Base-by-base conservation (phyloP, 805 yeast genomes). In the Maudiozyma turicensis region DNA sequence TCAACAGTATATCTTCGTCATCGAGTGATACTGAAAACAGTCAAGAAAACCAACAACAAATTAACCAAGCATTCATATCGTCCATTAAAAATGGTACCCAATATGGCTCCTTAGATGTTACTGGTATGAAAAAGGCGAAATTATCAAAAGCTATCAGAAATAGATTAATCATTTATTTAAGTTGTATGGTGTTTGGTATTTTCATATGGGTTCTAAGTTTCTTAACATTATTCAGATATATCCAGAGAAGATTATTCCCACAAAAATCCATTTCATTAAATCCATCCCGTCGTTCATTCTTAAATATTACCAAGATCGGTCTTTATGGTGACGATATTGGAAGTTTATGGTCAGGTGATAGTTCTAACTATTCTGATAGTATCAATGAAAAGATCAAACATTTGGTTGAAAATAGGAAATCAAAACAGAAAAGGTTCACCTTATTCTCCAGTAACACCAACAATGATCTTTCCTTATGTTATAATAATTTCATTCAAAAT, bases 191-290 rank as follows among this genome's bases (percentile, higher is more conserved):
- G 5, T 10, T 31, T 15, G 45, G 35, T 13, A 44, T 38, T 8
- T 46, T 52, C 30, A 11, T 50, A 7, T 48, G 55, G 52, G 39
- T 52, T 1, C 11, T 20, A 26, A 13, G 33, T 7, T 48, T 44
- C 10, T 14, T 52, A 28, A 39, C 31, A 10, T 28, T 37, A 4
- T 46, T 40, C 37, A 46, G 28, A 6, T 14, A 35, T 26, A 40
- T 45, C 13, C 45, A 37, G 15, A 48, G 40, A 30, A 48, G 31
- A 30, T 10, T 11, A 2, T 14, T 40, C 6, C 8, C 41, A 11
- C 10, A 38, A 40, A 33, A 43, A 34, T 10, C 31, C 31, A 11
- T n/a, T 5, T 9, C 31, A 33, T 14, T 15, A 13, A 31, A 32
- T 8, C 20, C 11, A 2, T 10, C 15, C 9, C 39, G 15, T 32